These are phyloP conservation scores for Nakaseomyces kungkrabaensis DNA, from an alignment of 1,139 yeast species.

Conservation along the genomic window DNA sequence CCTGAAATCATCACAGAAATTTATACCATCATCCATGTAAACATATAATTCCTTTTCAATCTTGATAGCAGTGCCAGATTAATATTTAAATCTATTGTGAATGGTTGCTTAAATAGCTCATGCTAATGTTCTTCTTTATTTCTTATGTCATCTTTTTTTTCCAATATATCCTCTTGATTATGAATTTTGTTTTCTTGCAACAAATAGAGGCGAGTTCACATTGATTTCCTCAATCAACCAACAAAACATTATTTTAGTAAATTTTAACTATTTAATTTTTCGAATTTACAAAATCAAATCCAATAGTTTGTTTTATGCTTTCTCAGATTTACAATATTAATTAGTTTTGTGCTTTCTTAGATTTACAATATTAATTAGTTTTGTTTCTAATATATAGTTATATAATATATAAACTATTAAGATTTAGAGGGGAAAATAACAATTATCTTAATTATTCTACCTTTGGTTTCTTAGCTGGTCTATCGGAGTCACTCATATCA, in stretches of 20 bases:
- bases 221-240: not conserved
- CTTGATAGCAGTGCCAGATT: not conserved
- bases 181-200: not conserved
- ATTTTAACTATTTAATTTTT: no score
- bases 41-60: slow-evolving; percentile 6
- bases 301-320: not conserved
- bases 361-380: not conserved
- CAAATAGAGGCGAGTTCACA: not conserved
- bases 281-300: no score
- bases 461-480: slow-evolving; percentile 30
- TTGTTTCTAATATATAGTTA: not conserved
- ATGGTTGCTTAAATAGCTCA: no score
- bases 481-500: slow-evolving; percentile 35
- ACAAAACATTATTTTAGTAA: not conserved
- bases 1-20: slow-evolving; percentile 36
- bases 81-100: no score
- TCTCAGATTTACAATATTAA: not conserved
- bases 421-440: no score
- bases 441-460: slow-evolving; percentile 13
- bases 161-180: no score
- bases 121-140: no score
- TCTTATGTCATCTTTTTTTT: no score
- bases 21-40: slow-evolving; percentile 2
- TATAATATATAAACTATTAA: not conserved
- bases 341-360: not conserved